Percentiles rank a stretch among this genome's conserved stretches.
phyloP scores from a whole-genome alignment of 805 yeast genomes.

The Starmerella riodocensis region DNA sequence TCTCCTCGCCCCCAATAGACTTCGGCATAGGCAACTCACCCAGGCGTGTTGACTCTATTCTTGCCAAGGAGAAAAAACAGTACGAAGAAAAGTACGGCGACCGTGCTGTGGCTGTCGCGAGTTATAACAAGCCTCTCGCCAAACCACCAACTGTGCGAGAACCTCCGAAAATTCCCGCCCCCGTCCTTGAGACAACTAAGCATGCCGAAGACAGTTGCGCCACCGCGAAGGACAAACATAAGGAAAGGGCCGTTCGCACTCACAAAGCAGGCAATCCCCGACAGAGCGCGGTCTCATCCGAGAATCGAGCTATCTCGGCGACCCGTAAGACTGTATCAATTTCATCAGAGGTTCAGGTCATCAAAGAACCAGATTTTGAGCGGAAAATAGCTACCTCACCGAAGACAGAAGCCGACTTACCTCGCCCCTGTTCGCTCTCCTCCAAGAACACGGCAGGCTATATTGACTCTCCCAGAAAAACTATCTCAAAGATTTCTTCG shows the following conservation, averaged over 20 bases:
- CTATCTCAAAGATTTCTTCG: neutral
- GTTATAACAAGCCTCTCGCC: neutral
- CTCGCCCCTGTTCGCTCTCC: too few species aligned
- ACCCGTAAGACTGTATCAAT: slow-evolving; percentile 2
- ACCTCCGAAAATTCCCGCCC: slow-evolving; percentile 10
- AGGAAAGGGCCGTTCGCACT: too few species aligned
- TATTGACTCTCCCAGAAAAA: too few species aligned
- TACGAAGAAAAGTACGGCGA: slow-evolving; percentile 11
- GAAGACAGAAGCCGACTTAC: too few species aligned
- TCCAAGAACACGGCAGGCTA: too few species aligned
- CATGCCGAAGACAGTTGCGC: neutral
- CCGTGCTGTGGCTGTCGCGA: slow-evolving; percentile 10
- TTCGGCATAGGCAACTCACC: slow-evolving; percentile 4
- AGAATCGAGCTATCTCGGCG: neutral
- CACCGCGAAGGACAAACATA: neutral
- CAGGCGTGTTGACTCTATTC: slow-evolving; percentile 2
- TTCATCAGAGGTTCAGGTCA: slow-evolving; percentile 1
- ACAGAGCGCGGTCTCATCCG: neutral
- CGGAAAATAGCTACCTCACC: neutral
- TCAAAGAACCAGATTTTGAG: slow-evolving; percentile 1
- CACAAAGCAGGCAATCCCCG: neutral
- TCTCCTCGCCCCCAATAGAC: slow-evolving; percentile 8
- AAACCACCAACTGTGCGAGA: neutral
- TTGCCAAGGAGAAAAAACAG: slow-evolving; percentile 16
- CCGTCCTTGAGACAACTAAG: slow-evolving; percentile 2